Conservation (phyloP, 1,284 basidiomycete species). For the Rhodotorula mucilaginosa region DNA sequence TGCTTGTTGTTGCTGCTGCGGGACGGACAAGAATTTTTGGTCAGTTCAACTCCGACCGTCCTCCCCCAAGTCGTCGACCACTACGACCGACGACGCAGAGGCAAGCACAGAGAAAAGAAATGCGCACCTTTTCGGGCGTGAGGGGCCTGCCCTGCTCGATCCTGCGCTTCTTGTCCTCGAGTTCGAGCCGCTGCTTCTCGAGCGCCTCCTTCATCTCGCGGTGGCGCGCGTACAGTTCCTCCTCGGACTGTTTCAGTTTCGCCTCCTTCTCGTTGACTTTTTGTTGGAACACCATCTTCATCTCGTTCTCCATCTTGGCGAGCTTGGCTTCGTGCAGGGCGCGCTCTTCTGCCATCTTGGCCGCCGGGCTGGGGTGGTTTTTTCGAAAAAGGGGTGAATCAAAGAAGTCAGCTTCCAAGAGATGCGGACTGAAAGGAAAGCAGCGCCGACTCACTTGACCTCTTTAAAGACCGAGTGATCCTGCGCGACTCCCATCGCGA, state of each 20-base stretch:
- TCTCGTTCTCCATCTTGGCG: slow-evolving; percentile 95
- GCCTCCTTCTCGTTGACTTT: slow-evolving; percentile 98
- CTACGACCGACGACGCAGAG: too few species aligned
- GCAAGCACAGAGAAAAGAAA: too few species aligned
- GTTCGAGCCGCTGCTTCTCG: slow-evolving; percentile 90
- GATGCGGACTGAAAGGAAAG: too few species aligned
- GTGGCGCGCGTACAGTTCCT: slow-evolving; percentile 94
- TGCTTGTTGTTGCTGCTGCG: slow-evolving; percentile 46
- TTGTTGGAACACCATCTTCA: slow-evolving; percentile 82
- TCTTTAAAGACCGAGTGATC: slow-evolving; percentile 97
- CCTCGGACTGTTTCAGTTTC: slow-evolving; percentile 95
- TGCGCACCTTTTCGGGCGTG: slow-evolving; percentile 85
- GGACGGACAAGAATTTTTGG: neutral
- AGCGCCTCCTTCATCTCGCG: slow-evolving; percentile 98
- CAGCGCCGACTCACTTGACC: slow-evolving; percentile 71
- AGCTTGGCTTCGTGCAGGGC: slow-evolving; percentile 70
- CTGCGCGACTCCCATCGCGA: slow-evolving; percentile 92
- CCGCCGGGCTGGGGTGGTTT: slow-evolving; percentile 67
- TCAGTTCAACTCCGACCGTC: too few species aligned
- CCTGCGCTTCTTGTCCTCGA: slow-evolving; percentile 97
- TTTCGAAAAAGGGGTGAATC: neutral
- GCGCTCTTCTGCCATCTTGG: slow-evolving; percentile 91
- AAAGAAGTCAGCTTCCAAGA: neutral
- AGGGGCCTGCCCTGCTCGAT: slow-evolving; percentile 90
- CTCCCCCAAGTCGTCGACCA: slow-evolving; percentile 4